phyloP scores from a whole-genome alignment of 2,329 filamentous ascomycete genomes.

The Colletotrichum shisoi region DNA sequence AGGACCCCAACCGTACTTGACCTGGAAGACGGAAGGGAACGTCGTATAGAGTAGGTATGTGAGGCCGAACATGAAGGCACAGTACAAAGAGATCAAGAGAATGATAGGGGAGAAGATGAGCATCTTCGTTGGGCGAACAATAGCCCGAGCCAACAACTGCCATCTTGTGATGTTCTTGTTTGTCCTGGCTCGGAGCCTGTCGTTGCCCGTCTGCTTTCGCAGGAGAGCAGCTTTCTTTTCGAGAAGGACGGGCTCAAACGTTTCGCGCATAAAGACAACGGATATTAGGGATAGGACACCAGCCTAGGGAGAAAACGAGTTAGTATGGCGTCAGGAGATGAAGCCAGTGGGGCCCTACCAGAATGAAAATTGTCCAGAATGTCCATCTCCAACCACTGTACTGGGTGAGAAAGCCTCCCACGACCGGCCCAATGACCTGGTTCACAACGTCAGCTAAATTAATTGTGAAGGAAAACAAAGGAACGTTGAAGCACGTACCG shows the following conservation, averaged over 20 bases:
- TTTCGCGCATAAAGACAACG: constrained; percentile 56
- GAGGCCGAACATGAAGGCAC: constrained; percentile 58
- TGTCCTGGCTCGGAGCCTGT: constrained; percentile 63
- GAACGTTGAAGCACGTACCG: constrained; percentile 39
- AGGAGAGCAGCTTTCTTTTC: constrained; percentile 53
- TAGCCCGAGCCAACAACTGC: constrained; percentile 54
- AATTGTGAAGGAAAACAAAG: not conserved
- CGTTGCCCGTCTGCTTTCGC: constrained; percentile 61
- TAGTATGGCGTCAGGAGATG: not conserved
- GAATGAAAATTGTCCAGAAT: constrained; percentile 58
- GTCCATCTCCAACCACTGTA: constrained; percentile 52
- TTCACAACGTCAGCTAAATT: not conserved
- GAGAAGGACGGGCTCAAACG: constrained; percentile 58
- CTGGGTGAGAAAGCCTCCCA: constrained; percentile 46
- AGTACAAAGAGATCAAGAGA: constrained; percentile 52
- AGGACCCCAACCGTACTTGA: constrained; percentile 49
- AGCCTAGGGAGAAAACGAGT: constrained; percentile 42
- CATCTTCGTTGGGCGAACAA: constrained; percentile 59
- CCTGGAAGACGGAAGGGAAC: constrained; percentile 57
- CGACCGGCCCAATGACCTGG: constrained; percentile 44
- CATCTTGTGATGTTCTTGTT: constrained; percentile 50
- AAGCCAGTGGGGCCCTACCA: constrained; percentile 27
- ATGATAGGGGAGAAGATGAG: constrained; percentile 57
- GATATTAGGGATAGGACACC: constrained; percentile 49
- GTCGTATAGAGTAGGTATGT: constrained; percentile 62